Evolutionary conservation across 495 filamentous ascomycete species (phyloP), one percentile per base, ranked within the genome.

Genomic region (Cercophora newfieldiana): DNA sequence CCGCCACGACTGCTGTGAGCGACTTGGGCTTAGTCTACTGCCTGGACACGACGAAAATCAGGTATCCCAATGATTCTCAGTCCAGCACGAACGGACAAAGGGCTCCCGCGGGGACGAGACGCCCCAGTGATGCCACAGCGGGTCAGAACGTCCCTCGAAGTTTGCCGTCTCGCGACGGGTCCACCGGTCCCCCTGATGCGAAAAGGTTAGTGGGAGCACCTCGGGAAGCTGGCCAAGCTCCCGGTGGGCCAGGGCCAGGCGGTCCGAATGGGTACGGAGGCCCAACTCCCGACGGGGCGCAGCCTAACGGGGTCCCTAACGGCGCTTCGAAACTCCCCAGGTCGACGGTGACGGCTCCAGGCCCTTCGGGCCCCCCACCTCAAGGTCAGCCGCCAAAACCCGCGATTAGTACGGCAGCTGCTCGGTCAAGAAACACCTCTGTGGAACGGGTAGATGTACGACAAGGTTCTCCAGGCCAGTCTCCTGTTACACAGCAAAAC

Each of bases 21-120:
- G 95, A 99, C 74, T 83, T 99, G 67, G 91, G 90, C 70, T 84
- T 96, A 74, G 90, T 91, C 16, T 99, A 98, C 75, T 84, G 97
- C 59, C 81, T 99, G 47, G 95, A 98, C 75, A 99, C 95, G 1
- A 84, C 85, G 19, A 99, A 99, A 75, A 99, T 99, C 55, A 86
- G 94, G 37, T 99, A 98, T 75, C 95, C 95, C 0, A 89, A 89
- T 54, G 93, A 97, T 71, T 79, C 87, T 44, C 90, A 85, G 73
- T 82, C 82, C 29, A 81, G 83, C 61, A 68, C 72, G 3, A 74
- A 69, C 53, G 68, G 74, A 10, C 76, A 76, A 61, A 81, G 72
- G 44, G 68, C 68, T 30, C 69, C 72, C 3, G 67, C 75, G 19
- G 72, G 64, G 22, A 72, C 80, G 33, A 78, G 81, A 16, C 59